Base-by-base conservation (phyloP, 140 eudicot genomes). In the Ambrosia hybrid region DNA sequence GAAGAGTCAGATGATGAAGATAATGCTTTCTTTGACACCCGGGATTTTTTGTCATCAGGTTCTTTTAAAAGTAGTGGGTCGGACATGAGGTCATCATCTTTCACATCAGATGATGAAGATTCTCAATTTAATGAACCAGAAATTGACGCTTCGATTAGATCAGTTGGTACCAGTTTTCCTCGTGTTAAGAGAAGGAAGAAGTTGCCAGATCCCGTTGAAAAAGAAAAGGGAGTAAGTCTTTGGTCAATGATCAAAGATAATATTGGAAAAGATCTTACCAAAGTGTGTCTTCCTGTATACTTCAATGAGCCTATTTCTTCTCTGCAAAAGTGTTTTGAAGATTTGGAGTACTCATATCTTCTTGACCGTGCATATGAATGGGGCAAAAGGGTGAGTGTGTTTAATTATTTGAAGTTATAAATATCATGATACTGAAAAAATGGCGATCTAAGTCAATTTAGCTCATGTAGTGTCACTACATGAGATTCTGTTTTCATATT, bases 201-300 rank as follows among this genome's bases (percentile, higher is more conserved):
- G 79, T 79, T 93, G 73, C 98, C 98, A 0, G 93, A 90, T 51
- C 98, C 98, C 26, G 55, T 82, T 65, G 96, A 93, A 71, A 90
- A 93, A 69, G 98, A 93, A 72, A 93, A 93, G 83, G 92, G 97
- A 53, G 93, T 90, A 71, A 93, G 98, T 84, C 89, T 93, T 12
- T 93, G 98, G 98, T 87, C 98, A 12, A 93, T 93, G 93, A 93
- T 93, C 67, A 93, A 93, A 75, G 98, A 93, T 72, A 93, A 93
- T 78, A 93, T 93, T 46, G 98, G 98, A 63, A 93, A 90, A 79
- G 98, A 93, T 76, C 96, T 93, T 46, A 85, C 98, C 30, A 93
- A 90, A 90, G 97, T 93, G 36, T 93, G 98, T 36, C 98, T 93
- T 73, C 98, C 98, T 58, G 98, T 93, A 16, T 93, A 93, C 89